phyloP scores from a whole-genome alignment of 2,329 filamentous ascomycete genomes.

The Alternaria sp. region DNA sequence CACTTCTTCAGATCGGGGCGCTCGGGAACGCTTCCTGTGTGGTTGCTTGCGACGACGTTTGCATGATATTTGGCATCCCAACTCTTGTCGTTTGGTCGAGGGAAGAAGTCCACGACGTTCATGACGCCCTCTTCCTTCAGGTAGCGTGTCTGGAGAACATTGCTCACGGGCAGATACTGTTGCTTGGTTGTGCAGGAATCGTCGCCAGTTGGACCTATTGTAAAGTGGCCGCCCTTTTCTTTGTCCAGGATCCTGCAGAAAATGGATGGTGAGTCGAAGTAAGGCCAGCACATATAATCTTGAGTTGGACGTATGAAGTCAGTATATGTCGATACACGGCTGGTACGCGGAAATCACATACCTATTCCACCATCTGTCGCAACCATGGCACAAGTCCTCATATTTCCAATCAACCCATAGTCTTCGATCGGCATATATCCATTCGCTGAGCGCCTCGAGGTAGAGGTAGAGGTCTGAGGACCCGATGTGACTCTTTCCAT shows the following conservation, averaged over 20 bases:
- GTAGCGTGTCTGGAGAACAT: constrained; percentile 79
- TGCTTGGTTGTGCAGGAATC: constrained; percentile 74
- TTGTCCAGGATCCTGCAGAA: constrained; percentile 80
- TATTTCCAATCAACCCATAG: constrained; percentile 82
- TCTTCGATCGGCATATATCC: constrained; percentile 62
- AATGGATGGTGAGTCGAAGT: constrained; percentile 79
- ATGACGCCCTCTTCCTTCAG: constrained; percentile 78
- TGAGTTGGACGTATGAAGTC: constrained; percentile 35
- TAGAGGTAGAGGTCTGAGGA: constrained; percentile 22
- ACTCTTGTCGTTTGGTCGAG: constrained; percentile 67
- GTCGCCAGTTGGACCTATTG: constrained; percentile 61
- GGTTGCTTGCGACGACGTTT: constrained; percentile 32
- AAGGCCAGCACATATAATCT: constrained; percentile 59
- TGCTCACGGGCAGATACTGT: constrained; percentile 77
- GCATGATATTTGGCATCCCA: constrained; percentile 55
- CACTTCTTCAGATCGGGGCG: constrained; percentile 66
- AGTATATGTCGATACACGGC: constrained; percentile 73
- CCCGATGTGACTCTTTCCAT: constrained; percentile 16
- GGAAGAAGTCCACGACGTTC: constrained; percentile 78
- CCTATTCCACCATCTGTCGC: constrained; percentile 61
- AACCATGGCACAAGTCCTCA: constrained; percentile 69
- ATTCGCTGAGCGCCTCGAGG: constrained; percentile 31
- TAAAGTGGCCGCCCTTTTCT: constrained; percentile 77
- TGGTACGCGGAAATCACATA: neutral
- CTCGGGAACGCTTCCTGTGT: constrained; percentile 38